These are phyloP conservation scores for Pseudocercospora fuligena DNA, from an alignment of 2,329 filamentous ascomycete species.

Conservation along the genomic window DNA sequence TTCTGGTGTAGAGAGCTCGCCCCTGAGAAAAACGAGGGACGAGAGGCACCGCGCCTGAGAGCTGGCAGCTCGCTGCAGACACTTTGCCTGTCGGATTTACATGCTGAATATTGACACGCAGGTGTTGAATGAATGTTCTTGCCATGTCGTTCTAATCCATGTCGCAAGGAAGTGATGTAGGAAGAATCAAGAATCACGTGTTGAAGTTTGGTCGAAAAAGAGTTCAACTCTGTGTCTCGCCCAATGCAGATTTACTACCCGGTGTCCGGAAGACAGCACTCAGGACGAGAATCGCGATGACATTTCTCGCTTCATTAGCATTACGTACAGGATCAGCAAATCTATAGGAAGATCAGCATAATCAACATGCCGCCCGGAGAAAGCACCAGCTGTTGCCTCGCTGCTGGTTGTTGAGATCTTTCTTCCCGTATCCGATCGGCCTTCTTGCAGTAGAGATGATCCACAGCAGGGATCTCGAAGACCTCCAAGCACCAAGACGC, in stretches of 20 bases:
- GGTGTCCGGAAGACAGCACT: background rate
- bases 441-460: constrained; percentile 5
- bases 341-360: background rate
- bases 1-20: constrained; percentile 14
- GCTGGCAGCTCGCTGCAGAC: background rate
- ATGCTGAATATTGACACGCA: constrained; percentile 14
- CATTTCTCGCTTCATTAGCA: background rate
- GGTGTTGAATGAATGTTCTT: constrained; percentile 4
- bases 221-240: background rate
- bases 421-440: background rate
- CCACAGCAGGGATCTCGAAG: constrained; percentile 6
- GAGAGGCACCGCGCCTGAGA: background rate
- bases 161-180: constrained; percentile 9
- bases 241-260: background rate
- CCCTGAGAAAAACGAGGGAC: constrained; percentile 14
- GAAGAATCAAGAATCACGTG: constrained; percentile 5
- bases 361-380: background rate
- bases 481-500: background rate
- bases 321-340: too few relatives aligned
- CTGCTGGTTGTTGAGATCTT: background rate
- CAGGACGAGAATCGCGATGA: background rate
- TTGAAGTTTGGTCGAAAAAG: background rate
- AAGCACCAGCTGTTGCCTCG: background rate
- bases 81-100: background rate
- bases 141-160: constrained; percentile 9